A percentile compares a stretch with the other conserved stretches of the same genome.
These are phyloP conservation scores for Trichomonascaceae sp. DNA, from an alignment of 1,139 yeast genomes.

Conservation along the genomic window DNA sequence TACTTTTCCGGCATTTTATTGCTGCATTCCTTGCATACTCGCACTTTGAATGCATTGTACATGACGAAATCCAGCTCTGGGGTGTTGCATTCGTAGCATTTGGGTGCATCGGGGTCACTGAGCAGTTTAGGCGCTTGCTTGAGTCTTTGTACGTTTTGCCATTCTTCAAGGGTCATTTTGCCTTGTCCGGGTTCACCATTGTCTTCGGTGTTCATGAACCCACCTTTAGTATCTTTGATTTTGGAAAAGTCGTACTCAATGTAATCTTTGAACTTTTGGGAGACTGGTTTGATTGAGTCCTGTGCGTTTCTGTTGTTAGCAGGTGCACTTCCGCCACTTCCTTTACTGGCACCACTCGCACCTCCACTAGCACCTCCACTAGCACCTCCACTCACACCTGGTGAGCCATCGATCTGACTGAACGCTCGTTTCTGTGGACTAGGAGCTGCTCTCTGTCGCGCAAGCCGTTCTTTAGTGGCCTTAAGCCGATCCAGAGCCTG, in stretches of 20 bases:
- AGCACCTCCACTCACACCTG: background rate
- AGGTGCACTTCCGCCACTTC: constrained; percentile 1
- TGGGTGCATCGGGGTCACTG: constrained; percentile 53
- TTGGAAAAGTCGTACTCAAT: constrained; percentile 84
- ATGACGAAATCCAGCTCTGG: constrained; percentile 68
- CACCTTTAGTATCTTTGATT: constrained; percentile 81
- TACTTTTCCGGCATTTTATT: constrained; percentile 73
- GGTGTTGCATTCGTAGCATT: constrained; percentile 65
- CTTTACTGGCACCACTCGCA: background rate
- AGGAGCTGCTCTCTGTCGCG: constrained; percentile 7
- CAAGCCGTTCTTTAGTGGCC: constrained; percentile 28
- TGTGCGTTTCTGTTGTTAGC: constrained; percentile 12
- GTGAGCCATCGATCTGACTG: too few relatives aligned
- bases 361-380: constrained; percentile 1
- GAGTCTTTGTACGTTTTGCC: constrained; percentile 50
- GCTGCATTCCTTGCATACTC: constrained; percentile 73
- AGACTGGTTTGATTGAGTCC: constrained; percentile 11
- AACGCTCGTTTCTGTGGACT: constrained; percentile 1
- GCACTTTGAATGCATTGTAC: constrained; percentile 48
- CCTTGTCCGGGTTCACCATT: constrained; percentile 28
- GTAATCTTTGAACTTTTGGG: constrained; percentile 36
- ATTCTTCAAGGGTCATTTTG: constrained; percentile 51
- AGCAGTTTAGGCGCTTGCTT: constrained; percentile 15
- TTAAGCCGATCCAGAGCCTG: constrained; percentile 46
- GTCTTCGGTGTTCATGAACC: constrained; percentile 54